Percentiles rank a stretch among this genome's conserved stretches.
Conservation (phyloP, 2,329 filamentous ascomycete species). For the Didymella arachidicola region DNA sequence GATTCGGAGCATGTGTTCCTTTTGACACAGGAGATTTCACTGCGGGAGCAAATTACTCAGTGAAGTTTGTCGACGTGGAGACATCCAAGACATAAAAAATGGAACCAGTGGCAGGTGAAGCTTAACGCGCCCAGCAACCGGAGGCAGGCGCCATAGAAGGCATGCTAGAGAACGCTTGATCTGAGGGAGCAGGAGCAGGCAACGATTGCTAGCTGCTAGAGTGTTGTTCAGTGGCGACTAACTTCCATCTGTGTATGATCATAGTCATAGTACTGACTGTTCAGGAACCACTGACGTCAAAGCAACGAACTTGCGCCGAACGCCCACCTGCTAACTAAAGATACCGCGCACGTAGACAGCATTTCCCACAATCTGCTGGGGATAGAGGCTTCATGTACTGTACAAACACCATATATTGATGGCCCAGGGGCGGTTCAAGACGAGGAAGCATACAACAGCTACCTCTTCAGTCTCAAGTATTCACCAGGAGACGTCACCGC, state of each 20-base stretch:
- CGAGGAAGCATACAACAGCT: background rate
- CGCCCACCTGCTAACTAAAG: conserved; percentile 4
- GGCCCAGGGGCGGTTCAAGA: background rate
- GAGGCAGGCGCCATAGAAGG: background rate
- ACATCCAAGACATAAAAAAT: conserved; percentile 4
- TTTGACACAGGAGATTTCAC: background rate
- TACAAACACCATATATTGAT: background rate
- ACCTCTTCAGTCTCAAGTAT: background rate
- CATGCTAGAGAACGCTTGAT: background rate
- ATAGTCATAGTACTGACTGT: background rate
- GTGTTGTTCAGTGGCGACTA: too few species aligned
- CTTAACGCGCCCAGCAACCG: conserved; percentile 8
- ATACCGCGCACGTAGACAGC: background rate
- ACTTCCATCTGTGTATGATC: background rate
- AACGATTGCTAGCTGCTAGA: background rate
- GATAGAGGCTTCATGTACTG: background rate
- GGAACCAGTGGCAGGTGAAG: conserved; percentile 11
- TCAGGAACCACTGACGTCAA: background rate
- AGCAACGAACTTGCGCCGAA: background rate
- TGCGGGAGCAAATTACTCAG: background rate
- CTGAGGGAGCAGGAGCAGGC: background rate
- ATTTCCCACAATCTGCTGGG: background rate
- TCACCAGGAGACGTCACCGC: background rate
- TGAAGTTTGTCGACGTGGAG: background rate
- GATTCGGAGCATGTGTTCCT: background rate